Evolutionary conservation across 257 asterid species (phyloP), one percentile per base, ranked within the genome.

Genomic region (Eucommia ulmoides): DNA sequence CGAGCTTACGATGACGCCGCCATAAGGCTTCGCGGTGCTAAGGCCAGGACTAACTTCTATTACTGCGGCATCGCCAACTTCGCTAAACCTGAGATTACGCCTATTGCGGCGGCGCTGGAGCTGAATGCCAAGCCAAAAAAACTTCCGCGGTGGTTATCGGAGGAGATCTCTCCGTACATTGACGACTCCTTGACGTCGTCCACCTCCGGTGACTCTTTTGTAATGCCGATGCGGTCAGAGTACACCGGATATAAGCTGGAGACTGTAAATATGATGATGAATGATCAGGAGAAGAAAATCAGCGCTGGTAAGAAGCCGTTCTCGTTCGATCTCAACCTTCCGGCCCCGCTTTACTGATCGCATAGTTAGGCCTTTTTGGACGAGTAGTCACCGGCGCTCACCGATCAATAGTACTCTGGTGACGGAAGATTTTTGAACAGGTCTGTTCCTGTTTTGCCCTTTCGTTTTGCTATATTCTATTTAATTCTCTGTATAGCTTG

Each of bases 1-100:
- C 55, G 65, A 38, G 92, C 86, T 17, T 77, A 81, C 72, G 92
- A 81, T 24, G 62, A 56, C 20, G 86, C 92, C 0, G 86, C 86
- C 5, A 53, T 62, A 58, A 69, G 61, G 33, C 77, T 81, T 35
- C 81, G 86, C 8, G 92, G 86, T n/a, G 51, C 73, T 2, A 81
- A 63, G 51, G 92, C 92, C 0, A 81, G 70, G 65, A 75, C 83
- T 53, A 81, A 81, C 60, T 81, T 81, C 62, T 25, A 17, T 3
- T 56, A 56, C 53, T 57, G 55, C 11, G 69, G 23, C 22, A 45
- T 42, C 19, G 19, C 59, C 6, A 14, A 61, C 5, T 11, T 45
- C 44, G 1, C 24, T 64, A 26, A 63, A 9, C 11, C 44, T 35
- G n/a, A 60, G 47, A 25, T 9, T 11, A 15, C 50, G n/a, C 44